Base-by-base conservation (phyloP, 805 yeast species). In the Cyberlindnera nakhonratchasimensis region DNA sequence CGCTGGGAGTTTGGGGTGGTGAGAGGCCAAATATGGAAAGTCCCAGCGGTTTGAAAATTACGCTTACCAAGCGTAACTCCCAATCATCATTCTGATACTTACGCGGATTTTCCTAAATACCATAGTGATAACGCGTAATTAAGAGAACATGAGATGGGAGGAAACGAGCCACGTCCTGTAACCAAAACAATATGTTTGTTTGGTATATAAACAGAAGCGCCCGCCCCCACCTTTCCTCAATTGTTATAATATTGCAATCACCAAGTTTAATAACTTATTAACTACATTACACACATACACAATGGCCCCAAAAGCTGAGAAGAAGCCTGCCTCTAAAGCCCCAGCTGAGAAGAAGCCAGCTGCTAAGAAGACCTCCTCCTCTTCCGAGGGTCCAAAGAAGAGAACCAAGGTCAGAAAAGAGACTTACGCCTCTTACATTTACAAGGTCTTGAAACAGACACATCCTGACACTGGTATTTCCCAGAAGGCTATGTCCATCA, bases 381-480 rank as follows among this genome's bases (percentile, higher is more conserved):
- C 88, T 52, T 65, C 86, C 57, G 77, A 81, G 47, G 91, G 81
- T 64, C 72, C 82, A 69, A 90, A 88, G 82, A 90, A 86, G 86
- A 88, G 96, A 79, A 67, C 88, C 59, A 90, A 90, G 85, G 74
- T 90, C 62, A 88, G 97, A 83, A 90, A 89, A 85, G 97, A 91
- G 77, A 88, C 97, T 54, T 91, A 89, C 79, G 88, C 96, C 54
- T 89, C 97, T 51, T 91, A 91, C 76, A 91, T 91, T 69, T 91
- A 90, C 93, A 91, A 91, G 75, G 97, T 90, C 57, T 84, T 91
- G 70, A 90, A 90, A 75, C 97, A 91, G 80, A 90, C 97, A 52
- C 98, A 91, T 74, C 98, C 97, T 71, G 97, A 91, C 71, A 91
- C 98, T 52, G 98, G 97, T 87, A 91, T 91, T 69, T 90, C 98